Conservation (phyloP, 306 rosid genomes). For the Fragaria ananassa region DNA sequence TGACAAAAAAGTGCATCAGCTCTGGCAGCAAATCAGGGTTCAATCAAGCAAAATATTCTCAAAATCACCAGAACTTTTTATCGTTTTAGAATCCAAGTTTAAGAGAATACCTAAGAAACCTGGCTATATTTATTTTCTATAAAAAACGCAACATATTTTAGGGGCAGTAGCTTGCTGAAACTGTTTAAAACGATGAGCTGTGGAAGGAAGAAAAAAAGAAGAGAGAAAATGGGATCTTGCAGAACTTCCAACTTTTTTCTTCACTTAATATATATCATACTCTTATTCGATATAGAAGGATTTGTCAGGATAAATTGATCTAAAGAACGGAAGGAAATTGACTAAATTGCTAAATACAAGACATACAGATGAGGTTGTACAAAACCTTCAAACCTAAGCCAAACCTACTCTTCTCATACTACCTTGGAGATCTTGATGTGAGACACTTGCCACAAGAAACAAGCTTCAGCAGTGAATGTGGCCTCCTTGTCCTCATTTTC, state of each 20-base stretch:
- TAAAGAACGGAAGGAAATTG: constrained; percentile 36
- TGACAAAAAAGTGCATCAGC: constrained; percentile 12
- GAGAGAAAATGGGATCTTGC: neutral
- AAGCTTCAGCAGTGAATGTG: constrained; percentile 72
- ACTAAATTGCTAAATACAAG: constrained; percentile 55
- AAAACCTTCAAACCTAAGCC: constrained; percentile 41
- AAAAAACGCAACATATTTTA: neutral
- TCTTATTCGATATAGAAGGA: constrained; percentile 53
- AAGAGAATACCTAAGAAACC: neutral
- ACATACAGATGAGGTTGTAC: constrained; percentile 41
- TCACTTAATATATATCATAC: constrained; percentile 35
- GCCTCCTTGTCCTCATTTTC: constrained; percentile 55
- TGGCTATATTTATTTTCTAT: neutral
- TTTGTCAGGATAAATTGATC: constrained; percentile 45
- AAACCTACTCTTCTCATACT: constrained; percentile 29
- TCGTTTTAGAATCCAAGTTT: neutral
- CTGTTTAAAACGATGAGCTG: neutral
- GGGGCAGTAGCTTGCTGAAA: neutral
- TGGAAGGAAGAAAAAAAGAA: neutral
- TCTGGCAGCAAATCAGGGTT: constrained; percentile 2
- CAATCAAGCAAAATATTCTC: neutral
- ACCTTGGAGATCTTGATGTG: constrained; percentile 71
- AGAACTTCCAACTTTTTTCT: constrained; percentile 21
- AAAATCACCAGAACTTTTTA: neutral
- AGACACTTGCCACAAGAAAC: constrained; percentile 89